phyloP scores from a whole-genome alignment of 2,329 filamentous ascomycete genomes.

The Scedosporium minutisporum region DNA sequence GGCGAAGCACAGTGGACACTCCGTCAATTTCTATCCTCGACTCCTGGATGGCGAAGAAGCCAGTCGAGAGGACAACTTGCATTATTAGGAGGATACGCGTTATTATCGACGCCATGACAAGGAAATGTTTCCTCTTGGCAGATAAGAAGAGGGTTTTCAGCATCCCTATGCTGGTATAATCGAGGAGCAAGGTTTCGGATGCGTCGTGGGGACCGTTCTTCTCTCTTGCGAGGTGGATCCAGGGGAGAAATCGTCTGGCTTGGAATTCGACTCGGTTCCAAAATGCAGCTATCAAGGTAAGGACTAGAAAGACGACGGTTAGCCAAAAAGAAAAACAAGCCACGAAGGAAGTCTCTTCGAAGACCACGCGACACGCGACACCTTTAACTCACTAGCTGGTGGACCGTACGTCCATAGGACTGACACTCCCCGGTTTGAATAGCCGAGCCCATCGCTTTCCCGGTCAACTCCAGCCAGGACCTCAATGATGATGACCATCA shows the following conservation, averaged over 20 bases:
- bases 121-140: conserved; percentile 16
- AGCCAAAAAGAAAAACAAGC: not conserved
- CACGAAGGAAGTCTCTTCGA: not conserved
- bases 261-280: conserved; percentile 19
- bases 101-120: conserved; percentile 14
- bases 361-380: too few relatives aligned
- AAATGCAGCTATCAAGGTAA: conserved; percentile 16
- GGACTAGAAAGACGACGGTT: conserved; percentile 10
- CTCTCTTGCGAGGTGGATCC: conserved; percentile 16
- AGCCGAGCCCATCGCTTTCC: conserved; percentile 2
- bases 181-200: conserved; percentile 15
- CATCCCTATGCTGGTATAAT: conserved; percentile 16
- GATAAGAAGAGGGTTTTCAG: conserved; percentile 13
- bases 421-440: conserved; percentile 11
- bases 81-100: conserved; percentile 15
- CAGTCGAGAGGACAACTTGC: conserved; percentile 18
- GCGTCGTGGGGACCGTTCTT: conserved; percentile 8
- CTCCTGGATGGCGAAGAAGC: conserved; percentile 15
- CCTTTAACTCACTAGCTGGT: conserved; percentile 15
- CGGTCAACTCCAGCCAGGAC: conserved; percentile 15
- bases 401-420: conserved; percentile 20
- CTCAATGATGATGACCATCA: conserved; percentile 15
- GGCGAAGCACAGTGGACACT: not conserved
- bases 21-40: conserved; percentile 11
- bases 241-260: conserved; percentile 17